phyloP scores from a whole-genome alignment of 2,329 filamentous ascomycete genomes.

The Ascocoryne sarcoides region DNA sequence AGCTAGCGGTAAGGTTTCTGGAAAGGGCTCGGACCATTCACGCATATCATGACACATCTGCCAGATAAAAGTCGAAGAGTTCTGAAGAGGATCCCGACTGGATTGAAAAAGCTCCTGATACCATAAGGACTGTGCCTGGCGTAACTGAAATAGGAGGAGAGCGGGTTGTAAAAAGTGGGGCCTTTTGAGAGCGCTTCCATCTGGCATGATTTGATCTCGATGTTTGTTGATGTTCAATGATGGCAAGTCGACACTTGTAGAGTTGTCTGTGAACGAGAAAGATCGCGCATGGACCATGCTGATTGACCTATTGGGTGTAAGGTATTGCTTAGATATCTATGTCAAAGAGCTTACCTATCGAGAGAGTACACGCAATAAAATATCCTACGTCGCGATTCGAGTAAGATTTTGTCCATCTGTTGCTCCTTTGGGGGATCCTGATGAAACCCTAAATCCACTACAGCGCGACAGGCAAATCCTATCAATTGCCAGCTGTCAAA shows the following conservation, averaged over 20 bases:
- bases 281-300: slow-evolving; percentile 81
- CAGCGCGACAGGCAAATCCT: slow-evolving; percentile 78
- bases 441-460: slow-evolving; percentile 85
- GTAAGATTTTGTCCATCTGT: slow-evolving; percentile 54
- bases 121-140: slow-evolving; percentile 79
- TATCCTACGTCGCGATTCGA: slow-evolving; percentile 72
- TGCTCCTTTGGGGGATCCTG: slow-evolving; percentile 75
- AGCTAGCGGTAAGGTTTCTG: slow-evolving; percentile 51
- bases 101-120: slow-evolving; percentile 85
- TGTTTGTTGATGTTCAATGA: slow-evolving; percentile 31
- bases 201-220: slow-evolving; percentile 28
- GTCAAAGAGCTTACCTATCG: slow-evolving; percentile 54
- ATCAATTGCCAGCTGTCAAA: slow-evolving; percentile 94
- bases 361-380: slow-evolving; percentile 89
- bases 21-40: slow-evolving; percentile 73
- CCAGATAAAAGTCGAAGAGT: slow-evolving; percentile 66
- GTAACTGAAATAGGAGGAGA: slow-evolving; percentile 69
- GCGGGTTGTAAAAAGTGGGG: slow-evolving; percentile 57
- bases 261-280: slow-evolving; percentile 90
- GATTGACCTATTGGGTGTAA: slow-evolving; percentile 51
- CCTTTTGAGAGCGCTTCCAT: slow-evolving; percentile 21
- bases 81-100: slow-evolving; percentile 56
- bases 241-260: slow-evolving; percentile 73
- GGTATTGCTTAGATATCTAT: background rate
- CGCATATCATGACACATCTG: slow-evolving; percentile 67